phyloP scores from a whole-genome alignment of 306 rosid genomes.

The Sophora flavescens region DNA sequence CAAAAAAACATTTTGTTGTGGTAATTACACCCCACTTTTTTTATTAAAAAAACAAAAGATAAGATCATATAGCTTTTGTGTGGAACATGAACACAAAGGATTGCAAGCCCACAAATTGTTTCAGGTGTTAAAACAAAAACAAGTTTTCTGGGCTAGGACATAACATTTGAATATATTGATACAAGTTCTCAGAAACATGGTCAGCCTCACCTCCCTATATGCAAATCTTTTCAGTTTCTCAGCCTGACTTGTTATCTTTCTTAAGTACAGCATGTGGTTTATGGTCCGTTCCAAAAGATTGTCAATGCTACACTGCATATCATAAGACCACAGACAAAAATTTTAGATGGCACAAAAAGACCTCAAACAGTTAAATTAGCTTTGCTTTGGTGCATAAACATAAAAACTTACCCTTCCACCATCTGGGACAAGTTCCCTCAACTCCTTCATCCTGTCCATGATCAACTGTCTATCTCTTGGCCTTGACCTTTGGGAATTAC shows the following conservation, averaged over 20 bases:
- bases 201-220: conserved; percentile 57
- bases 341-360: neutral
- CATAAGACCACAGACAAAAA: conserved; percentile 29
- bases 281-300: conserved; percentile 82
- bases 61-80: neutral
- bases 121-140: neutral
- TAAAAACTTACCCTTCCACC: conserved; percentile 68
- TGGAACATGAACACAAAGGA: neutral
- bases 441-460: conserved; percentile 92
- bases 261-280: conserved; percentile 80
- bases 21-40: neutral
- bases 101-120: neutral
- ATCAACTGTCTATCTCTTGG: conserved; percentile 94
- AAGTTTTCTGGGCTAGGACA: neutral
- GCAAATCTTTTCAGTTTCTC: conserved; percentile 64
- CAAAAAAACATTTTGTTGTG: neutral
- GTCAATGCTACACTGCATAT: conserved; percentile 90
- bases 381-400: conserved; percentile 8
- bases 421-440: conserved; percentile 88
- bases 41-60: neutral
- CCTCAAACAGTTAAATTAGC: neutral
- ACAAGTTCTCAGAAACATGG: neutral
- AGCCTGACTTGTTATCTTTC: conserved; percentile 68
- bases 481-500: conserved; percentile 59
- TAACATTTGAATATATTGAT: neutral